Evolutionary conservation across 257 asterid genomes (phyloP), one percentile per base, ranked within the genome.

Genomic region (Cruciata laevipes): DNA sequence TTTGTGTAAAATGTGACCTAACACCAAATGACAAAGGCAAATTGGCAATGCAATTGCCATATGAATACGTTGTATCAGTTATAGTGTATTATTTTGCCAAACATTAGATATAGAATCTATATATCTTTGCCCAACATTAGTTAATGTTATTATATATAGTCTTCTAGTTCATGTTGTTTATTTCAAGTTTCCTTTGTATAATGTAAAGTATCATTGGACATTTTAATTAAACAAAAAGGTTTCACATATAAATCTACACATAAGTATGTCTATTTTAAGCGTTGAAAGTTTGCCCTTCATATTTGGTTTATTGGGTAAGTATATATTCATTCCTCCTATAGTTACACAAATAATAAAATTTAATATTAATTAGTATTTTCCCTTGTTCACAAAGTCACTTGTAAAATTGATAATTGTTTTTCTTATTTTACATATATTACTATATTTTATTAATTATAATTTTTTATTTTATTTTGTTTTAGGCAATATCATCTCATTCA

Each of bases 401-500:
- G 11, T 42, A 11, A 2, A 42, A 42, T 13, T 42, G 12, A 11
- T 12, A 42, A 40, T 10, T 8, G 38, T 27, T 27, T 27, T 27
- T 27, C 38, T 33, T 33, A 0, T 4, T 33, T 33, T 33, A 0
- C 38, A 4, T 33, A 33, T 4, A 7, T 33, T 33, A 33, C 38
- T 38, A 38, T 38, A 38, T 38, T 38, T 38, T 10, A 38, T 38
- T 38, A 10, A 38, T 38, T 38, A 38, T 6, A 35, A 35, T 35
- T 2, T 40, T 40, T 3, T 13, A n/a, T 9, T 42, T 42, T 42
- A 3, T 42, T 42, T 2, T 7, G 11, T 42, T 40, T 47, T n/a
- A 47, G 55, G 55, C 4, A 47, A 47, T 47, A 47, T 47, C 18
- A 73, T 87, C 13, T 82, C 88, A 17, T 85, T 87, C 78, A 35